Evolutionary conservation across 352 stramenopile genomes (phyloP).

Genomic region (Pythium chondricola): DNA sequence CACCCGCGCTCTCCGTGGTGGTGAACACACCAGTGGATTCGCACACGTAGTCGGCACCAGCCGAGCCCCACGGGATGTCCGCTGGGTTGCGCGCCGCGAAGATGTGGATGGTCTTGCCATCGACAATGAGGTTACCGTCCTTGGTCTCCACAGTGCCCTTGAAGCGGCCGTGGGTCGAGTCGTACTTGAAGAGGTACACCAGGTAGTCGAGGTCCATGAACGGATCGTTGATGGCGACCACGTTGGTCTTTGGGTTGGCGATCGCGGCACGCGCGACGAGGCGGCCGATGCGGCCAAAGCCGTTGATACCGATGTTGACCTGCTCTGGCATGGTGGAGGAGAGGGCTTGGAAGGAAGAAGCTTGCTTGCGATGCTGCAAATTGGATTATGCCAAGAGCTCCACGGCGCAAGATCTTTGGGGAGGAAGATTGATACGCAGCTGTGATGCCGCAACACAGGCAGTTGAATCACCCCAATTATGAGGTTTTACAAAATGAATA

Average conservation of each 20-base stretch:
- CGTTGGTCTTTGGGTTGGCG: slow-evolving; percentile 41
- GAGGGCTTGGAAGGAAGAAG: neutral
- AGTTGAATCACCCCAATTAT: slow-evolving; percentile 10
- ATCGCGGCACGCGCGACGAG: slow-evolving; percentile 41
- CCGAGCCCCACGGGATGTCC: slow-evolving; percentile 66
- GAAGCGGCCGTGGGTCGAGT: slow-evolving; percentile 93
- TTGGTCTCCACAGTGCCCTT: slow-evolving; percentile 84
- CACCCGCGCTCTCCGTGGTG: slow-evolving; percentile 72
- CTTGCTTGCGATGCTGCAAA: slow-evolving; percentile 20
- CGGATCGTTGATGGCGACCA: slow-evolving; percentile 52
- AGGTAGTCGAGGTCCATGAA: slow-evolving; percentile 61
- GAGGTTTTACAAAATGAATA: slow-evolving; percentile 10
- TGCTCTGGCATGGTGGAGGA: slow-evolving; percentile 24
- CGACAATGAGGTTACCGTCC: slow-evolving; percentile 67
- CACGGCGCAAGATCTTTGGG: too few species aligned
- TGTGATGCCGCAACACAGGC: too few species aligned
- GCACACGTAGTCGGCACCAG: slow-evolving; percentile 92
- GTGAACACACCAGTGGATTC: slow-evolving; percentile 96
- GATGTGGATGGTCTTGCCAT: slow-evolving; percentile 39
- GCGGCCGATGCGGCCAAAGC: slow-evolving; percentile 51
- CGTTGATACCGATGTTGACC: slow-evolving; percentile 46
- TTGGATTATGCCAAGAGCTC: slow-evolving; percentile 30
- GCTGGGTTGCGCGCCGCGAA: slow-evolving; percentile 42
- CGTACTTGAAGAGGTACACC: slow-evolving; percentile 96
- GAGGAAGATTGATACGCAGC: too few species aligned